Percentiles rank a stretch among this genome's conserved stretches.
These are phyloP conservation scores for Rhizopogon vinicolor DNA, from an alignment of 768 basidiomycete genomes.

Conservation along the genomic window DNA sequence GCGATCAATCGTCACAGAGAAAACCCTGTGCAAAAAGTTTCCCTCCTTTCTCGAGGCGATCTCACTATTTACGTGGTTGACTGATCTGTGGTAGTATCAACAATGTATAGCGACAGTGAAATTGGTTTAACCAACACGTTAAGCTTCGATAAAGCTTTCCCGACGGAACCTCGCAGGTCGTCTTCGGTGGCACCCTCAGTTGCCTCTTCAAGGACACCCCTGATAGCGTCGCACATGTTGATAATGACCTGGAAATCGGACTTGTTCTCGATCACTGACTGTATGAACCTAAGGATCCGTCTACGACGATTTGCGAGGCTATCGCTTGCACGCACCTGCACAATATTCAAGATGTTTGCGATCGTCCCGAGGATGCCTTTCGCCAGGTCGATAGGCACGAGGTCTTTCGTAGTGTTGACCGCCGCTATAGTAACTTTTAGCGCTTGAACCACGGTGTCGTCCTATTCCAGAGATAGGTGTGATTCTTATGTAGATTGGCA, in stretches of 20 bases:
- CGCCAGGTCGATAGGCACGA: not conserved
- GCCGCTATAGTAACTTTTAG: too few relatives aligned
- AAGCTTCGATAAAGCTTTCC: too few relatives aligned
- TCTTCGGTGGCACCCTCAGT: too few relatives aligned
- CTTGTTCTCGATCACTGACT: not conserved
- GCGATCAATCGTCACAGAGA: not conserved
- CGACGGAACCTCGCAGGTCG: too few relatives aligned
- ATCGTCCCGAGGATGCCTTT: not conserved
- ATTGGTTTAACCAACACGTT: not conserved
- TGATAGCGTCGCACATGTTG: not conserved
- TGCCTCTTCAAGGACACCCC: not conserved
- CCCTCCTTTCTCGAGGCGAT: not conserved
- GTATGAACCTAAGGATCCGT: not conserved
- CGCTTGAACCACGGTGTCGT: too few relatives aligned
- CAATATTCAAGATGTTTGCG: not conserved
- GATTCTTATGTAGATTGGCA: too few relatives aligned
- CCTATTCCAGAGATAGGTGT: too few relatives aligned
- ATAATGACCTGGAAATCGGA: not conserved
- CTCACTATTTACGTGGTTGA: not conserved
- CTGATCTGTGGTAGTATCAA: not conserved
- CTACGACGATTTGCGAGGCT: too few relatives aligned
- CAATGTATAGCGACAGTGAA: not conserved
- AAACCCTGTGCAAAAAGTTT: not conserved
- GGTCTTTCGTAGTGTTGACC: too few relatives aligned
- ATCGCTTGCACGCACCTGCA: not conserved